Evolutionary conservation across 805 yeast genomes (phyloP), one percentile per base, ranked within the genome.

Genomic region (Tetrapisispora arboricola): DNA sequence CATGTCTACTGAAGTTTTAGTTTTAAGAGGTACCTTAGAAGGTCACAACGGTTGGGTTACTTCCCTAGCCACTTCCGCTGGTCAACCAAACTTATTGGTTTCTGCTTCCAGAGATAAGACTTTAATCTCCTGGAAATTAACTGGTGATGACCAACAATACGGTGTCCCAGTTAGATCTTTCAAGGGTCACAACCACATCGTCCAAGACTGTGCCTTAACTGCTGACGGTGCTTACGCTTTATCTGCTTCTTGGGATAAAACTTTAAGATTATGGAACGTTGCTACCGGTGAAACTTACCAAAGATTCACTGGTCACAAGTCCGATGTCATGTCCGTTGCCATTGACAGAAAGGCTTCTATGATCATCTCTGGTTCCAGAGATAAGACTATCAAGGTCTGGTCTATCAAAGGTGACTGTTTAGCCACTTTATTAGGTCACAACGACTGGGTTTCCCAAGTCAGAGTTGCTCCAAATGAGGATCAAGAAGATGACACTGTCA

Each of bases 41-140:
- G 96, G 86, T 66, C 86, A 80, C 80, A 78, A 76, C 73, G 86
- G 86, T 66, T 90, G 97, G 97, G 98, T 92, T 66, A 92, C 98
- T 57, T 79, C 96, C 69, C 78, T 92, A 64, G 95, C 97, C 73
- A 92, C 97, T 75, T 81, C 95, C 68, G 83, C 87, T 65, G 87
- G 88, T 68, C 85, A 87, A 80, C 98, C 98, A 73, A 96, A 92
- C 73, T 75, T 92, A 67, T 80, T 92, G 66, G 78, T 92, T 71
- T 92, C 98, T 66, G 96, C 90, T 70, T 90, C 97, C 67, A 84
- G 98, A 77, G 98, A 92, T 75, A 90, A 92, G 83, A 78, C 95
- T 64, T 79, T 92, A 70, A 88, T 92, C 76, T 87, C 88, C 71
- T 90, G 98, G 98, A 82, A 86, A 73, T 78, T 90, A 73, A 77